Evolutionary conservation across 805 yeast species (phyloP).

Genomic region (Pichia deserticola): DNA sequence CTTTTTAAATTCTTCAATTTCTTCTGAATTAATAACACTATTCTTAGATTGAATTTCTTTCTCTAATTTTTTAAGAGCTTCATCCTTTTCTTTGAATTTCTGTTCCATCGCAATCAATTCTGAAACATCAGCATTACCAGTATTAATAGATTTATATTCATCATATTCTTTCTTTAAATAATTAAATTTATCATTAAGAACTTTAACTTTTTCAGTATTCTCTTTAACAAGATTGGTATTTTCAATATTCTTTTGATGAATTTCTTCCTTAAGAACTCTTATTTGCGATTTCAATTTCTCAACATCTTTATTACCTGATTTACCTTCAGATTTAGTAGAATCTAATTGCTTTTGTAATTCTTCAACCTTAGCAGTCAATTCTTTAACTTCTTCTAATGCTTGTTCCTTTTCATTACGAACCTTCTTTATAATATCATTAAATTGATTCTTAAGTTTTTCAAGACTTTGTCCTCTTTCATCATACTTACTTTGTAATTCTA

Average conservation of each 20-base stretch:
- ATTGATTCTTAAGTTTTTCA: constrained; percentile 25
- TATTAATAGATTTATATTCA: neutral
- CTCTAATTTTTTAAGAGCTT: constrained; percentile 14
- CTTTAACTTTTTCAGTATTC: neutral
- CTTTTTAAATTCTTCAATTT: constrained; percentile 17
- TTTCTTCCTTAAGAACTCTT: constrained; percentile 10
- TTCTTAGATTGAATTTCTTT: constrained; percentile 14
- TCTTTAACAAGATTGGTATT: neutral
- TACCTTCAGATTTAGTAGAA: neutral
- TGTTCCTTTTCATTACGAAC: constrained; percentile 19
- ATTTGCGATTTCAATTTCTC: constrained; percentile 16
- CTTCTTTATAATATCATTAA: constrained; percentile 26
- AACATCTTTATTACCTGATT: constrained; percentile 9
- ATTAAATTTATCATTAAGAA: constrained; percentile 1
- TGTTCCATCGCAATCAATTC: constrained; percentile 13
- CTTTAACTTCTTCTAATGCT: constrained; percentile 7
- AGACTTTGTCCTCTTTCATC: constrained; percentile 17
- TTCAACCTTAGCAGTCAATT: constrained; percentile 16
- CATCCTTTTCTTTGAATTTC: constrained; percentile 16
- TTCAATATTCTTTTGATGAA: constrained; percentile 11
- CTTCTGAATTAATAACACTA: constrained; percentile 14
- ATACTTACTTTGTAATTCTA: constrained; percentile 13
- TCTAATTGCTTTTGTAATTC: constrained; percentile 13
- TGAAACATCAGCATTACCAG: constrained; percentile 1
- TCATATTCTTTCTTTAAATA: constrained; percentile 3